Percentiles rank a stretch among this genome's conserved stretches.
phyloP scores from a whole-genome alignment of 2,329 filamentous ascomycete genomes.

The Scedosporium aurantiacum region DNA sequence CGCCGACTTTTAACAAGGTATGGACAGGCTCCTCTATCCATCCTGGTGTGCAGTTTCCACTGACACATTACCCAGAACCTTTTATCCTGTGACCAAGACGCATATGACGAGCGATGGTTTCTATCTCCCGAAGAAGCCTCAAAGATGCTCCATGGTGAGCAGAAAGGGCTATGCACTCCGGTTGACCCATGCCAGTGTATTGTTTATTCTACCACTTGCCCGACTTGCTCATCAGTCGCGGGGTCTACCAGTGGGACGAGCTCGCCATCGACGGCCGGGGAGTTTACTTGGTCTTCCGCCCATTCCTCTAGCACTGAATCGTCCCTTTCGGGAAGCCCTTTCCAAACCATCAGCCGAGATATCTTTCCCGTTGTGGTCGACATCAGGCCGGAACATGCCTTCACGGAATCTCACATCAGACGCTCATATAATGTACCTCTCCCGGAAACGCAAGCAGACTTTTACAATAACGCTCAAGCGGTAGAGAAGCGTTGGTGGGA shows the following conservation, averaged over 20 bases:
- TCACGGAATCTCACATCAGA: background rate
- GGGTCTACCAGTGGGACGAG: background rate
- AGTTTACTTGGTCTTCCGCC: background rate
- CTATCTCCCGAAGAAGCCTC: background rate
- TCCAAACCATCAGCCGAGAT: background rate
- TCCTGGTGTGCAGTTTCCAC: background rate
- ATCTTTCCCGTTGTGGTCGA: background rate
- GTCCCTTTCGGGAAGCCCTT: background rate
- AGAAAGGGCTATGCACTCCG: background rate
- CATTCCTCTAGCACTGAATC: background rate
- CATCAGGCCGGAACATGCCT: background rate
- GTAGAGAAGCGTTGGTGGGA: background rate
- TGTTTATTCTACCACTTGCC: background rate
- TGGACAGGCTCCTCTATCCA: background rate
- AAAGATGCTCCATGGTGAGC: background rate
- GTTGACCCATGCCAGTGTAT: background rate
- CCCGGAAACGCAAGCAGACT: background rate
- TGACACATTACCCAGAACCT: background rate
- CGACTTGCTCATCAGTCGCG: background rate
- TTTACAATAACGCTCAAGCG: background rate
- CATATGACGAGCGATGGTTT: background rate
- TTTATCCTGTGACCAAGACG: background rate
- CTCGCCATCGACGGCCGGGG: background rate
- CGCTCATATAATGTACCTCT: background rate
- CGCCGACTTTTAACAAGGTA: constrained; percentile 24